Percentiles rank a stretch among this genome's conserved stretches.
phyloP scores from a whole-genome alignment of 306 rosid genomes.

The Luffa acutangula region DNA sequence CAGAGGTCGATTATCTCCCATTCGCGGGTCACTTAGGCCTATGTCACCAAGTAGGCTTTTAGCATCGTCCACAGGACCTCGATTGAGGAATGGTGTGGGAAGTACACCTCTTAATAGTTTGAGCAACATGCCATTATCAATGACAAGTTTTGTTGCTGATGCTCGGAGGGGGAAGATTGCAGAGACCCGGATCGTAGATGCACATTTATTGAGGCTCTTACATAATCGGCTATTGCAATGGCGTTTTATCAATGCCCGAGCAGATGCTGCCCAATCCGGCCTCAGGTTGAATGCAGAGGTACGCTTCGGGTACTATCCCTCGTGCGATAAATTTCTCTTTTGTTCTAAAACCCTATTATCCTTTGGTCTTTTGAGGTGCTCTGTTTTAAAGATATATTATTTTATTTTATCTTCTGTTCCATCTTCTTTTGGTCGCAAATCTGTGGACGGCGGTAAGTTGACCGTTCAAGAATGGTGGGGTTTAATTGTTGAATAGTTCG shows the following conservation, averaged over 20 bases:
- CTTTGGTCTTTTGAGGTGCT: background rate
- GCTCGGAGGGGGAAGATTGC: constrained; percentile 61
- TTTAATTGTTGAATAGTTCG: background rate
- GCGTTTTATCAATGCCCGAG: constrained; percentile 78
- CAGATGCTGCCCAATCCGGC: constrained; percentile 44
- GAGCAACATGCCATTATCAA: constrained; percentile 39
- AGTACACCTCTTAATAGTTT: constrained; percentile 27
- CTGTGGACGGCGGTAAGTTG: background rate
- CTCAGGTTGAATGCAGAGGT: constrained; percentile 91
- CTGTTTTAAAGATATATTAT: background rate
- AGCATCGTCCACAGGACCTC: constrained; percentile 21
- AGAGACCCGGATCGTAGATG: constrained; percentile 49
- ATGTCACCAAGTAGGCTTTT: constrained; percentile 57
- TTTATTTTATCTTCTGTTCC: background rate
- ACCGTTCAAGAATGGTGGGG: background rate
- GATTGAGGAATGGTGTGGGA: constrained; percentile 34
- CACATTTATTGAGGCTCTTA: constrained; percentile 61
- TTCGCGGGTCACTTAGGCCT: constrained; percentile 40
- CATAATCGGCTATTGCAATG: constrained; percentile 78
- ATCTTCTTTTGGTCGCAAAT: background rate
- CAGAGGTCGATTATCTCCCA: constrained; percentile 53
- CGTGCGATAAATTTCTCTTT: background rate
- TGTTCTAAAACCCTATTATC: background rate
- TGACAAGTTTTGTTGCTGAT: constrained; percentile 63
- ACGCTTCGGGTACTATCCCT: background rate